Evolutionary conservation across 192 early-diverging fungal species (phyloP).

Genomic region (Backusella parvicylindrica): DNA sequence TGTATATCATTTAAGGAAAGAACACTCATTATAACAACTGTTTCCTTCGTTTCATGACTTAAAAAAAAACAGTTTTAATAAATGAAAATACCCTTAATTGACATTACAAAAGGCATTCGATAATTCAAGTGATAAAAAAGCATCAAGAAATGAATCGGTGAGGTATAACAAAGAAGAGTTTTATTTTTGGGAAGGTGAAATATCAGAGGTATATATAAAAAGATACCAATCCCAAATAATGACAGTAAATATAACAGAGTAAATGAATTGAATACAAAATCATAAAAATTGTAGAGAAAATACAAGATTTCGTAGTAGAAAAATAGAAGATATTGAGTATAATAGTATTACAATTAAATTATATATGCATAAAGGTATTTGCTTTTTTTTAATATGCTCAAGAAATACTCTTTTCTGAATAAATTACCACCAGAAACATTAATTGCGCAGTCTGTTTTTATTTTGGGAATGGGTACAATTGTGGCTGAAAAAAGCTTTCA

Average conservation of each 20-base stretch:
- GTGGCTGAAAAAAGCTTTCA: too few species aligned
- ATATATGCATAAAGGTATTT: too few species aligned
- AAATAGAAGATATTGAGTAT: too few species aligned
- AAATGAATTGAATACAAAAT: not conserved
- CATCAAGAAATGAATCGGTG: not conserved
- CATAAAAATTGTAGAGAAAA: too few species aligned
- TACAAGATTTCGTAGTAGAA: not conserved
- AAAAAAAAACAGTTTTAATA: not conserved
- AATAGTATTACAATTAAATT: too few species aligned
- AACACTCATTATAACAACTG: not conserved
- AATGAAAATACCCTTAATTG: not conserved
- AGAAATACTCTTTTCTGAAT: too few species aligned
- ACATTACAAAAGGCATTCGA: not conserved
- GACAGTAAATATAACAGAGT: not conserved
- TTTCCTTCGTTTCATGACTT: not conserved
- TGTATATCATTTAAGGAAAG: not conserved
- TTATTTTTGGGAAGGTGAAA: too few species aligned
- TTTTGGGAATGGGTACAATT: too few species aligned
- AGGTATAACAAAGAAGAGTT: not conserved
- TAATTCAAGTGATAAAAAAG: not conserved
- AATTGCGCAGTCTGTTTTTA: too few species aligned
- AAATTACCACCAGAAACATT: too few species aligned
- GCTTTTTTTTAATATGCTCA: too few species aligned
- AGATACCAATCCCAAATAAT: not conserved
- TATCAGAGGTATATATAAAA: not conserved